phyloP scores from a whole-genome alignment of 2,329 filamentous ascomycete species.

The Drechslera avenae region DNA sequence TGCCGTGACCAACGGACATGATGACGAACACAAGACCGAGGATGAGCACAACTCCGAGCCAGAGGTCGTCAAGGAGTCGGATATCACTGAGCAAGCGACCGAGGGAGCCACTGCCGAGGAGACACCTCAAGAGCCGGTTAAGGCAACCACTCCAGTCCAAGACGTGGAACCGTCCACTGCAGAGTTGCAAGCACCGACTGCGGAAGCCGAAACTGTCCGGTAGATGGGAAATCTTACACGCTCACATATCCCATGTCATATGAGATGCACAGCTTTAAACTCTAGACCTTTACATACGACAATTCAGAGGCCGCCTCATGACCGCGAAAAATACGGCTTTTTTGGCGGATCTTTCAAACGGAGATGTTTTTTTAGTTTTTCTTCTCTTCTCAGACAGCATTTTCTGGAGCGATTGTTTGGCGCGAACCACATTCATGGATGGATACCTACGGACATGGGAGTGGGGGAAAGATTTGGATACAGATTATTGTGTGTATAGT shows the following conservation, averaged over 20 bases:
- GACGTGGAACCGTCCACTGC: constrained; percentile 28
- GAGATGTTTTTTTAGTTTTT: constrained; percentile 6
- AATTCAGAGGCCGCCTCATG: not conserved
- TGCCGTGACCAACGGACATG: constrained; percentile 36
- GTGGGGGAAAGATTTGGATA: constrained; percentile 27
- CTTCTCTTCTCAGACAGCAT: constrained; percentile 37
- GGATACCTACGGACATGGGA: constrained; percentile 31
- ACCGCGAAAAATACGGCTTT: constrained; percentile 1
- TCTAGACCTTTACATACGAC: too few relatives aligned
- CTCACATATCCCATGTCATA: not conserved
- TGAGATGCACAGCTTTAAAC: too few relatives aligned
- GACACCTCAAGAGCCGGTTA: constrained; percentile 7
- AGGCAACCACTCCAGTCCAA: constrained; percentile 22
- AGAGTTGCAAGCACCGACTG: constrained; percentile 32
- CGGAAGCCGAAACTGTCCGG: constrained; percentile 30
- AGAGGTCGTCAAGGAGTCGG: constrained; percentile 16
- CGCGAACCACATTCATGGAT: constrained; percentile 36
- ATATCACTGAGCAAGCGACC: constrained; percentile 10
- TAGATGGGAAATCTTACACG: constrained; percentile 11
- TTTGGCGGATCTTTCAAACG: not conserved
- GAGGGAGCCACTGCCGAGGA: constrained; percentile 11
- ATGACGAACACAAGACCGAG: constrained; percentile 13
- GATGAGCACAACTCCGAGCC: constrained; percentile 22
- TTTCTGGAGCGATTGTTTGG: constrained; percentile 44
- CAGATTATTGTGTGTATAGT: constrained; percentile 20